phyloP scores from a whole-genome alignment of 2,329 filamentous ascomycete species.

The Fusarium globosum region DNA sequence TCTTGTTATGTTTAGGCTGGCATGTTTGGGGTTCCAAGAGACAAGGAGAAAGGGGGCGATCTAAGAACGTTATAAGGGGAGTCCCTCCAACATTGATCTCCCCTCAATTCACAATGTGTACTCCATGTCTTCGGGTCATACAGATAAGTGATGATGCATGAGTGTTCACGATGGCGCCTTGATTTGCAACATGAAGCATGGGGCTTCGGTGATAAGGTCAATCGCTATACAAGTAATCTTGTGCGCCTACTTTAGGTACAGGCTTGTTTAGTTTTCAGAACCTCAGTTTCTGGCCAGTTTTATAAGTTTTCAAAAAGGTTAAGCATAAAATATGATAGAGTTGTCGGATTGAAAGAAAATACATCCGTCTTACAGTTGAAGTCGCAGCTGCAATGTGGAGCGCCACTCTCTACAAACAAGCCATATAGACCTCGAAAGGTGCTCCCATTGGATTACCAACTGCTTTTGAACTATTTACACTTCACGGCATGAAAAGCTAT shows the following conservation, averaged over 20 bases:
- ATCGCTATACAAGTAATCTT: too few relatives aligned
- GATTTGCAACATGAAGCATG: not conserved
- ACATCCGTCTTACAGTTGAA: not conserved
- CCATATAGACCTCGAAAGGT: rapidly evolving
- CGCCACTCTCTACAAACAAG: not conserved
- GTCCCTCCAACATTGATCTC: too few relatives aligned
- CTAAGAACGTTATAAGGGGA: not conserved
- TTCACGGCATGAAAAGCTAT: not conserved
- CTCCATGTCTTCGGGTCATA: not conserved
- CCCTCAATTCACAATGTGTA: not conserved
- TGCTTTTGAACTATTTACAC: not conserved
- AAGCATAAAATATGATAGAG: not conserved
- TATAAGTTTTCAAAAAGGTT: not conserved
- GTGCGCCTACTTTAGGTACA: not conserved
- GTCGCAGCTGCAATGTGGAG: not conserved
- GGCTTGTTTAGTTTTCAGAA: not conserved
- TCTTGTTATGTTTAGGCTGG: too few relatives aligned
- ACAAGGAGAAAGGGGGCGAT: too few relatives aligned
- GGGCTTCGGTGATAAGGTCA: not conserved
- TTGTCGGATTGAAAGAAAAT: not conserved
- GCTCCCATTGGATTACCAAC: not conserved
- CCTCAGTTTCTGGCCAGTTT: not conserved
- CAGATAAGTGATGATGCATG: not conserved
- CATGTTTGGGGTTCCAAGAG: not conserved
- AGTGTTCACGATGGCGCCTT: not conserved